A percentile compares a stretch with the other conserved stretches of the same genome.
These are phyloP conservation scores for Thalia dealbata DNA, from an alignment of 176 grass and related monocot genomes.

Conservation along the genomic window DNA sequence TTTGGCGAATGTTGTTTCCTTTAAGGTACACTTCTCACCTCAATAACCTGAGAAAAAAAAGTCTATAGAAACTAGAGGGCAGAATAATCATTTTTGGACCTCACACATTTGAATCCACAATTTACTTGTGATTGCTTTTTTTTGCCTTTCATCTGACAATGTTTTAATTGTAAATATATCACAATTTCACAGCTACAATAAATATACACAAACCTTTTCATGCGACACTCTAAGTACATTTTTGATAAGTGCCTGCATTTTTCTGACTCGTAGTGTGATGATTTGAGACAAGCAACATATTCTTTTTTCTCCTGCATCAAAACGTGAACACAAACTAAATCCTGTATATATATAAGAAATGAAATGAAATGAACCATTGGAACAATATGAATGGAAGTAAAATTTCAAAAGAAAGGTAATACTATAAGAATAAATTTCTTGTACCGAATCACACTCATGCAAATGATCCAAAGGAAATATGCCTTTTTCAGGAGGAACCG, in stretches of 20 bases:
- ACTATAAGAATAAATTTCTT: neutral
- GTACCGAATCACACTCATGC: slow-evolving; percentile 79
- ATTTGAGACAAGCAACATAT: slow-evolving; percentile 77
- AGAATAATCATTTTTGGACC: neutral
- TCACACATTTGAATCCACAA: neutral
- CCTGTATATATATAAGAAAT: neutral
- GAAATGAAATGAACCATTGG: neutral
- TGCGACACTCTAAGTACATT: slow-evolving; percentile 64
- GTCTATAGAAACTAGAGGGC: no score
- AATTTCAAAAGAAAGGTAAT: neutral
- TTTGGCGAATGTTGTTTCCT: neutral
- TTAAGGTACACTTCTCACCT: neutral
- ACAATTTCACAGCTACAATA: neutral
- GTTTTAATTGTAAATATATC: neutral
- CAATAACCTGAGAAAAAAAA: neutral
- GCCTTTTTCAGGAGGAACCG: slow-evolving; percentile 91
- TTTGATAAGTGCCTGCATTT: slow-evolving; percentile 57
- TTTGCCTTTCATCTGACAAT: neutral
- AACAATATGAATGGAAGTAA: neutral
- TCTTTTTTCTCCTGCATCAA: slow-evolving; percentile 67
- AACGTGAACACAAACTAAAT: neutral
- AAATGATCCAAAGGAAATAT: slow-evolving; percentile 81
- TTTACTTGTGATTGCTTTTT: neutral
- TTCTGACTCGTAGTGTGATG: slow-evolving; percentile 51
- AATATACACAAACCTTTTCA: slow-evolving; percentile 43